Conservation (phyloP, 495 filamentous ascomycete genomes). For the Trichoderma gamsii region DNA sequence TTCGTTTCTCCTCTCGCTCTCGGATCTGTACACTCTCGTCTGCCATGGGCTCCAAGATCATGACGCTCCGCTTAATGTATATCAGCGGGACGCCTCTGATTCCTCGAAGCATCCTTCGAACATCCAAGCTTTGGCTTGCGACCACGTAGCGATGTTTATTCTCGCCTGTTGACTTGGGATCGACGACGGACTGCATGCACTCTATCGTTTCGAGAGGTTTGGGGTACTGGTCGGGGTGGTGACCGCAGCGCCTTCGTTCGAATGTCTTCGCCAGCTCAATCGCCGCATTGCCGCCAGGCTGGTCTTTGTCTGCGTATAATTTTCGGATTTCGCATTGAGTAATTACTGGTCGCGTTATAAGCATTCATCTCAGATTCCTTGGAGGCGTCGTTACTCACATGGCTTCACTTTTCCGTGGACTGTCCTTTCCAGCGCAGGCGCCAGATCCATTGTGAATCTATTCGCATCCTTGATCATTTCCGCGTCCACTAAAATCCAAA, state of each 20-base stretch:
- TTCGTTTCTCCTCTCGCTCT: slow-evolving; percentile 63
- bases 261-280: slow-evolving; percentile 66
- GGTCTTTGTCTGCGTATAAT: slow-evolving; percentile 54
- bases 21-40: slow-evolving; percentile 52
- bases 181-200: slow-evolving; percentile 73
- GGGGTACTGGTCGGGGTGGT: slow-evolving; percentile 65
- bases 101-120: slow-evolving; percentile 47
- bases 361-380: neutral
- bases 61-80: slow-evolving; percentile 77
- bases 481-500: slow-evolving; percentile 56
- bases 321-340: slow-evolving; percentile 57
- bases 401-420: slow-evolving; percentile 81
- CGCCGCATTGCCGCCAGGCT: slow-evolving; percentile 50
- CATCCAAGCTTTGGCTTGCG: slow-evolving; percentile 61
- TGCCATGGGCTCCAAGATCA: slow-evolving; percentile 89
- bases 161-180: slow-evolving; percentile 57
- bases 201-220: slow-evolving; percentile 68
- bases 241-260: slow-evolving; percentile 83
- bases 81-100: slow-evolving; percentile 68
- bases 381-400: slow-evolving; percentile 37
- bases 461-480: slow-evolving; percentile 69
- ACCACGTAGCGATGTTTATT: slow-evolving; percentile 93
- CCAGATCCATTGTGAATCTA: slow-evolving; percentile 73
- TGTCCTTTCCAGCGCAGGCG: slow-evolving; percentile 63
- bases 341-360: slow-evolving; percentile 28